Evolutionary conservation across 768 basidiomycete species (phyloP).

Genomic region (Mycena albidolilacea): DNA sequence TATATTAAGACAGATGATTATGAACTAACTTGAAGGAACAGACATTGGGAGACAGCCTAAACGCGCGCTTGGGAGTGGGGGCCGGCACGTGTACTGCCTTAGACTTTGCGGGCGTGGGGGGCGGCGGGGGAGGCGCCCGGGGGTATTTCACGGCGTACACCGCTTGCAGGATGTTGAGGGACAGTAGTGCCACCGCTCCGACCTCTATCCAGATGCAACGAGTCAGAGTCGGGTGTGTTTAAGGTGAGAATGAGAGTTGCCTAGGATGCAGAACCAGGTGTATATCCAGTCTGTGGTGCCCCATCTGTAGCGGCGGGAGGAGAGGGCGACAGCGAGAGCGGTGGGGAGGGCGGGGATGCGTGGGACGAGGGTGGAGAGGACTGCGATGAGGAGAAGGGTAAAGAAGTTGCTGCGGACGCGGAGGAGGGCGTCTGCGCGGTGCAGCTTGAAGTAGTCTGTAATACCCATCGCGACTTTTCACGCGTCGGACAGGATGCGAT

Average conservation of each 20-base stretch:
- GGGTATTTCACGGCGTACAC: slow-evolving; percentile 61
- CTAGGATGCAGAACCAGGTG: slow-evolving; percentile 56
- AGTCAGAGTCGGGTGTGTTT: neutral
- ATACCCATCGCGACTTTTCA: slow-evolving; percentile 6
- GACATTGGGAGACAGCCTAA: slow-evolving; percentile 60
- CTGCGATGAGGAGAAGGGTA: slow-evolving; percentile 49
- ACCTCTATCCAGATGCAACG: slow-evolving; percentile 48
- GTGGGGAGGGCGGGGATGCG: slow-evolving; percentile 54
- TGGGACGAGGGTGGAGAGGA: slow-evolving; percentile 58
- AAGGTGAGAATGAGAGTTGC: slow-evolving; percentile 43
- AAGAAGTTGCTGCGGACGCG: slow-evolving; percentile 57
- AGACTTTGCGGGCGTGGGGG: slow-evolving; percentile 51
- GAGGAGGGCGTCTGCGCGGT: slow-evolving; percentile 60
- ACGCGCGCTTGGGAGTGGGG: slow-evolving; percentile 53
- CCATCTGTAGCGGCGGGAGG: slow-evolving; percentile 43
- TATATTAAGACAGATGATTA: neutral
- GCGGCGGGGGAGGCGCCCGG: slow-evolving; percentile 52
- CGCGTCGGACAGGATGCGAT: neutral
- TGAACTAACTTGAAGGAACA: slow-evolving; percentile 17
- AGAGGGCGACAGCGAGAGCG: slow-evolving; percentile 48
- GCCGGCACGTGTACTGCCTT: slow-evolving; percentile 44
- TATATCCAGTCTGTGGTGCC: slow-evolving; percentile 56
- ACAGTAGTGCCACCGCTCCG: slow-evolving; percentile 49
- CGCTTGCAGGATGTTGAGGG: slow-evolving; percentile 59
- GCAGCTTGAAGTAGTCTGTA: slow-evolving; percentile 56